Evolutionary conservation across 2,329 filamentous ascomycete species (phyloP).

Genomic region (Aspergillus alliaceus): DNA sequence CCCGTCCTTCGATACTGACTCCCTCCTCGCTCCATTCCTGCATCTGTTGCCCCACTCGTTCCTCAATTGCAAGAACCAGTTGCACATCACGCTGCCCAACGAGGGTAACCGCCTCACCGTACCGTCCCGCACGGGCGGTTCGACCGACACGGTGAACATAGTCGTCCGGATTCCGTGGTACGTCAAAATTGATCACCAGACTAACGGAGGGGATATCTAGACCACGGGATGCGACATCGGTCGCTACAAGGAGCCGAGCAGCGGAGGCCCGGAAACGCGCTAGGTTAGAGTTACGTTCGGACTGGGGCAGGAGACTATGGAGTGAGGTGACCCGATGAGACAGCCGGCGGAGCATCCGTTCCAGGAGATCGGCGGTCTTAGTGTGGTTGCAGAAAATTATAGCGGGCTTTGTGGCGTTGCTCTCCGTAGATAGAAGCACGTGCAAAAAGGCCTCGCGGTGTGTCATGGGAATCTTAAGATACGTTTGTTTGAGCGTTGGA

Average conservation of each 20-base stretch:
- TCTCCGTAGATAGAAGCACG: slow-evolving; percentile 76
- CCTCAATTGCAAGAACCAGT: slow-evolving; percentile 86
- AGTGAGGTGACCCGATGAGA: slow-evolving; percentile 88
- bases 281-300: slow-evolving; percentile 81
- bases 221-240: slow-evolving; percentile 90
- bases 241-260: slow-evolving; percentile 87
- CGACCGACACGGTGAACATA: slow-evolving; percentile 96
- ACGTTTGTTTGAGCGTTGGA: slow-evolving; percentile 75
- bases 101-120: slow-evolving; percentile 80
- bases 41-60: slow-evolving; percentile 75
- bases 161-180: slow-evolving; percentile 93
- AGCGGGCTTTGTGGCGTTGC: slow-evolving; percentile 71
- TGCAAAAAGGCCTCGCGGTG: slow-evolving; percentile 96
- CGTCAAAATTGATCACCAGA: slow-evolving; percentile 91
- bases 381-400: slow-evolving; percentile 97
- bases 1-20: slow-evolving; percentile 88
- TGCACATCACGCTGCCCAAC: slow-evolving; percentile 92
- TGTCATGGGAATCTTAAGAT: slow-evolving; percentile 84
- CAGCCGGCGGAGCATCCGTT: slow-evolving; percentile 81
- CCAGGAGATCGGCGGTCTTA: slow-evolving; percentile 81
- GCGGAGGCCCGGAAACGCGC: slow-evolving; percentile 87
- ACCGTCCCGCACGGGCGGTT: slow-evolving; percentile 86
- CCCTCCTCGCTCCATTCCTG: slow-evolving; percentile 83
- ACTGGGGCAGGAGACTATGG: slow-evolving; percentile 83
- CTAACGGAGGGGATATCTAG: slow-evolving; percentile 92